phyloP scores from a whole-genome alignment of 805 yeast species.

The Candida sakaeoensis region DNA sequence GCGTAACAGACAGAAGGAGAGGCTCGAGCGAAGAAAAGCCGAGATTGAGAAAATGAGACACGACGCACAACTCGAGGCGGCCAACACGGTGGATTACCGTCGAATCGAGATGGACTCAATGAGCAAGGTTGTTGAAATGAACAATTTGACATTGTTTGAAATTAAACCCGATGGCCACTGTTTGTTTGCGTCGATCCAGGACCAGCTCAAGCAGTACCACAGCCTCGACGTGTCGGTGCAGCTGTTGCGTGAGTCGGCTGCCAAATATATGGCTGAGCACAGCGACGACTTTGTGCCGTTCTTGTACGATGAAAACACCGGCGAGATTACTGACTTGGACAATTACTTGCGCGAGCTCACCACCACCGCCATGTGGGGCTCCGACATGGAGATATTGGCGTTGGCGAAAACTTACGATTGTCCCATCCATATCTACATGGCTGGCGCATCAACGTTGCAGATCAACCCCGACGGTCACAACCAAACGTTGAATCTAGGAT shows the following conservation, averaged over 20 bases:
- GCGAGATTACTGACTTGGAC: slow-evolving; percentile 59
- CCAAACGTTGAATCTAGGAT: slow-evolving; percentile 66
- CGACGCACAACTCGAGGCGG: slow-evolving; percentile 73
- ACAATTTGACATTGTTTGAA: slow-evolving; percentile 56
- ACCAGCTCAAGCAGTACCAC: slow-evolving; percentile 64
- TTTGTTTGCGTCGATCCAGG: slow-evolving; percentile 78
- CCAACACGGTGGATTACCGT: slow-evolving; percentile 59
- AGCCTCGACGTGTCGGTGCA: slow-evolving; percentile 30
- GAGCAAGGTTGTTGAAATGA: slow-evolving; percentile 45
- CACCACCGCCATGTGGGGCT: slow-evolving; percentile 92
- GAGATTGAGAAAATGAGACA: slow-evolving; percentile 57
- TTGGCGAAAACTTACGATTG: slow-evolving; percentile 66
- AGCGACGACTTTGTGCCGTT: slow-evolving; percentile 77
- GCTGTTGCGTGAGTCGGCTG: slow-evolving; percentile 62
- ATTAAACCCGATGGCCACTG: slow-evolving; percentile 94
- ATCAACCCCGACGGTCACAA: slow-evolving; percentile 56
- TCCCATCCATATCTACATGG: slow-evolving; percentile 73
- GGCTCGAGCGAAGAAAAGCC: slow-evolving; percentile 72
- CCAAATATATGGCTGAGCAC: slow-evolving; percentile 58
- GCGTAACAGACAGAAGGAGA: slow-evolving; percentile 82
- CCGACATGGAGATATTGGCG: slow-evolving; percentile 87
- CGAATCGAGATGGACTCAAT: slow-evolving; percentile 70
- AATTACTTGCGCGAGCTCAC: slow-evolving; percentile 67
- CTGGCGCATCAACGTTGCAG: slow-evolving; percentile 64
- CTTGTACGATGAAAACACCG: slow-evolving; percentile 73